phyloP scores from a whole-genome alignment of 768 basidiomycete genomes.

The Mrakia frigida region DNA sequence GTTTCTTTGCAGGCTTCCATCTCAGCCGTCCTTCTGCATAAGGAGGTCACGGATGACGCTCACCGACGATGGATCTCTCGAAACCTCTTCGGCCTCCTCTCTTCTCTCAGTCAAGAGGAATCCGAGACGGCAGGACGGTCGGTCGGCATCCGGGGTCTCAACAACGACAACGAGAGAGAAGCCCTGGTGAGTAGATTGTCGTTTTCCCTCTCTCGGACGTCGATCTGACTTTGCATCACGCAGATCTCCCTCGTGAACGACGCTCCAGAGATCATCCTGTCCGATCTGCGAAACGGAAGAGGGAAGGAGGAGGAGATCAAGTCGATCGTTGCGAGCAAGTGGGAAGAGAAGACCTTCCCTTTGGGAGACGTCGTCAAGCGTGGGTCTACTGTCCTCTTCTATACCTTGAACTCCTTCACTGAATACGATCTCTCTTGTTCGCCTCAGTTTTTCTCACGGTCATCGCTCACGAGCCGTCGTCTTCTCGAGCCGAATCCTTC shows the following conservation, averaged over 20 bases:
- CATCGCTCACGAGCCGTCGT: conserved; percentile 66
- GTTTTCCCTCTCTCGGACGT: neutral
- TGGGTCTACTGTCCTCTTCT: no score
- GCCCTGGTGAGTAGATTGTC: conserved; percentile 46
- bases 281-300: conserved; percentile 30
- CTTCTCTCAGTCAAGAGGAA: conserved; percentile 52
- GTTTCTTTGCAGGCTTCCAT: neutral
- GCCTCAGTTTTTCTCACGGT: conserved; percentile 60
- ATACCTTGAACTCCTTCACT: no score
- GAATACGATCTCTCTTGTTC: no score
- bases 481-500: conserved; percentile 65
- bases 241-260: conserved; percentile 62
- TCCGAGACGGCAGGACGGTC: conserved; percentile 52
- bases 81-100: conserved; percentile 57
- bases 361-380: conserved; percentile 62
- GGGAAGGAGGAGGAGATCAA: neutral
- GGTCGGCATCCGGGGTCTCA: conserved; percentile 63
- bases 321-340: conserved; percentile 7
- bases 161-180: conserved; percentile 62
- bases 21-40: neutral
- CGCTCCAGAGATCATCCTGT: conserved; percentile 63
- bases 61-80: conserved; percentile 47
- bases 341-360: conserved; percentile 53
- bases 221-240: neutral
- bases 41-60: neutral